Evolutionary conservation across 2,329 filamentous ascomycete genomes (phyloP), one percentile per base, ranked within the genome.

Genomic region (Trichoderma sp.): DNA sequence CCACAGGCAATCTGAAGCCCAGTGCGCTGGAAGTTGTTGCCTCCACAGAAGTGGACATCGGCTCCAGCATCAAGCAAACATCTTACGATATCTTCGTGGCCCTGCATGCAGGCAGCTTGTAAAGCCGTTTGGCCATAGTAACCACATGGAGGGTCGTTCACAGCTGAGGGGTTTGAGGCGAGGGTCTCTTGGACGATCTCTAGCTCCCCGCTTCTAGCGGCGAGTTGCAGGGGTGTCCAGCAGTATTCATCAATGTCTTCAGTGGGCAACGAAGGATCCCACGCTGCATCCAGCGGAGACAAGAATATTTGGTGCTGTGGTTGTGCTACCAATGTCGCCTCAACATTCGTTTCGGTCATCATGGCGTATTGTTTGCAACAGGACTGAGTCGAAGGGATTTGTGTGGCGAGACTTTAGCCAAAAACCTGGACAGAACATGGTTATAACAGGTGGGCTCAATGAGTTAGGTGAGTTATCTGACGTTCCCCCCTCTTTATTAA

Each of bases 1-100:
- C 74, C 69, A 19, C 73, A 83, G 75, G 76, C 80, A 69, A 71
- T 72, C 74, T 71, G 82, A 73, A 76, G 79, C 70, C 73, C 81
- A 75, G 70, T 84, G 71, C 67, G 63, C 42, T 65, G 79, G 78
- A 70, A 77, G 73, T 73, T 77, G 39, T 78, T 78, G 3, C 76
- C 73, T 1, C 67, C 54, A 10, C 63, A 65, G 27, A 65, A 65
- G 32, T 69, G 19, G 19, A 69, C 57, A 48, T 69, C 50, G 13
- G 67, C 67, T n/a, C 64, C 64, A 2, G 71, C 73, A 12, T 68
- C 68, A 2, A 81, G 70, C 10, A 81, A 68, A 1, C 68, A 42
- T 39, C 70, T 67, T 12, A 78, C 72, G 7, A 77, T 71, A 1
- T 66, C 52, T 1, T 35, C 48, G 59, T 79, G 71, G 1, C 73